Base-by-base conservation (phyloP, 2,329 filamentous ascomycete genomes). In the Fusarium incarnatum region DNA sequence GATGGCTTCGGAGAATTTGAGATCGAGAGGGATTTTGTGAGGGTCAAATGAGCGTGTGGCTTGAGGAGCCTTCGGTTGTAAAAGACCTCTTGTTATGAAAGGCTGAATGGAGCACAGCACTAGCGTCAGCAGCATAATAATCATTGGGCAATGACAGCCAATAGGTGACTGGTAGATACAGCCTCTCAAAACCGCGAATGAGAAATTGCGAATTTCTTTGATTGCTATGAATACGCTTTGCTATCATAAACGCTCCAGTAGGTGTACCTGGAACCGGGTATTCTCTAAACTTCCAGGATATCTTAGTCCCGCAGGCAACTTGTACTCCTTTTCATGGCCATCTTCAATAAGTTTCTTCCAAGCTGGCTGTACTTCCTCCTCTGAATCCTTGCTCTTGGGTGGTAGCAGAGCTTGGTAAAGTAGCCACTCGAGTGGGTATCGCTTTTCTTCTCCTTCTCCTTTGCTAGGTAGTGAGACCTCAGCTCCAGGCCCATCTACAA, bases 231-330 rank as follows among this genome's bases (percentile, higher is more conserved):
- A 27, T 10, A 27, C 25, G 25, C 10, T 0, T 50, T 3, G 4
- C 12, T 20, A 48, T 44, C 15, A 48, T 32, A 40, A n/a, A 0
- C 49, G 60, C 28, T 63, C 44, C 1, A 64, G 6, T 1, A 64
- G 8, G 0, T 64, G 60, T 4, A 64, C 59, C 12, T 64, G 60
- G 3, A 64, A 12, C 10, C 28, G 56, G 6, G 25, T 64, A 40
- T 64, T 64, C 25, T 64, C 60, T 9, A 64, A 2, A n/a, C 60
- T 56, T 40, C 60, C 60, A 2, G 60, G 60, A 22, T 15, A 64
- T 32, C 49, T 56, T 0, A 64, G 12, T 2, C 13, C 48, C 4
- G 44, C 0, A 18, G 60, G 58, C 2, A 64, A 40, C 49, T 49
- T 64, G 3, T 49, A 64, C 37, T 64, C 60, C 44, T 64, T 64